Evolutionary conservation across 1,284 basidiomycete genomes (phyloP).

Genomic region (Papiliotrema laurentii): DNA sequence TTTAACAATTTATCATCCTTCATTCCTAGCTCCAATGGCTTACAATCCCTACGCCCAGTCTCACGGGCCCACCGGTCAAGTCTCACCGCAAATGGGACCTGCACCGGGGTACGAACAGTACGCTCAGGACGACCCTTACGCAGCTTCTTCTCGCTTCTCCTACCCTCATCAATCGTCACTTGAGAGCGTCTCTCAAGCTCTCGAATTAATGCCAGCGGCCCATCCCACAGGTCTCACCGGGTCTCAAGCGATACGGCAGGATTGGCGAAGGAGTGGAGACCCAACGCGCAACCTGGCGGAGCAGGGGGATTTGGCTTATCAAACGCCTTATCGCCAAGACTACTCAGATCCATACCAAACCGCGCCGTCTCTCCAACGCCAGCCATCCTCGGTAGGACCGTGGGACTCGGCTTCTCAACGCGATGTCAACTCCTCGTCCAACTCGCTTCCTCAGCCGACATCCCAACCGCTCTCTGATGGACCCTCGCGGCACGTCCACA

Average conservation of each 20-base stretch:
- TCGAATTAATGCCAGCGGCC: constrained; percentile 3
- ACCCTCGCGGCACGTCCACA: constrained; percentile 9
- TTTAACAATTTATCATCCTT: neutral
- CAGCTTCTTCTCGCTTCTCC: constrained; percentile 7
- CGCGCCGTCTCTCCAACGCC: constrained; percentile 1
- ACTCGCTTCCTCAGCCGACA: constrained; percentile 3
- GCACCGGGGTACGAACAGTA: neutral
- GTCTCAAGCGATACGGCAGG: constrained; percentile 6
- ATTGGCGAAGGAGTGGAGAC: constrained; percentile 4
- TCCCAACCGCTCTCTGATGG: constrained; percentile 1
- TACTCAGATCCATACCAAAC: too few species aligned
- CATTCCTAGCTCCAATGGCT: neutral
- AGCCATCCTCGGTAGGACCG: constrained; percentile 26
- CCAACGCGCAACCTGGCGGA: too few species aligned
- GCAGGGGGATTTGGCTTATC: too few species aligned
- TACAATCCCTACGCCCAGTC: neutral
- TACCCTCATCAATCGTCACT: constrained; percentile 17
- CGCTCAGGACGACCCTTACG: constrained; percentile 4
- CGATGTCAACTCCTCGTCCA: neutral
- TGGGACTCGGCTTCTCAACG: constrained; percentile 40
- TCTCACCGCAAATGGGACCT: neutral
- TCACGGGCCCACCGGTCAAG: neutral
- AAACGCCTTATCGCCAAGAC: too few species aligned
- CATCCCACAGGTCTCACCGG: neutral
- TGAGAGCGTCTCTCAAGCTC: constrained; percentile 9